Evolutionary conservation across 1,284 basidiomycete genomes (phyloP), one percentile per base, ranked within the genome.

Genomic region (Ustilago loliicola): DNA sequence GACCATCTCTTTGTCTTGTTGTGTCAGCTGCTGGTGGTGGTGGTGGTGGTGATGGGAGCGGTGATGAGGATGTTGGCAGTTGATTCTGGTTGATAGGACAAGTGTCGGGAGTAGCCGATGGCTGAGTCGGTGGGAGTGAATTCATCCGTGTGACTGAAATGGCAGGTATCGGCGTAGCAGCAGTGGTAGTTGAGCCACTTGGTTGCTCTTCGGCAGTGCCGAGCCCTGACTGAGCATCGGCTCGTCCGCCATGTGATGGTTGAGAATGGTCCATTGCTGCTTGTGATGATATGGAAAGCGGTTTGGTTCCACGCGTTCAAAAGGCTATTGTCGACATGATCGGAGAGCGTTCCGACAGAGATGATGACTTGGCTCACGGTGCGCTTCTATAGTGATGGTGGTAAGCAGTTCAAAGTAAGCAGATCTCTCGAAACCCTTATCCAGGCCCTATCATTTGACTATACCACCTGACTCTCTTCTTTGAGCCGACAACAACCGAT

Each of bases 141-240:
- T 0, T 13, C 36, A 53, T 59, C 10, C 27, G 58, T 5, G 69
- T 63, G 50, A 72, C 55, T 27, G 64, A 48, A 47, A 72, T 66
- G 55, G 60, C 55, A n/a, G 59, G 63, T 1, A 64, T 25, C 1
- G 51, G n/a, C 17, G 50, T 2, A 15, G 29, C 21, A 23, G 57
- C 36, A n/a, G n/a, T n/a, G n/a, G n/a, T n/a, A n/a, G n/a, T n/a
- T n/a, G n/a, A n/a, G n/a, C n/a, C n/a, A 45, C 55, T 47, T 50
- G 64, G 50, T 17, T 29, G 36, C 11, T 25, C 47, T 27, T 47
- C 40, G 15, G n/a, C 48, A 8, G 42, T 21, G 25, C 19, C 32
- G 42, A 15, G 1, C 4, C 0, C 30, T 42, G 38, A 25, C 1
- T 29, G 48, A 15, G 38, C 47, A 36, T 29, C 40, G 13, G 40